Evolutionary conservation across 2,329 filamentous ascomycete genomes (phyloP).

Genomic region (Cordyceps fumosorosea): DNA sequence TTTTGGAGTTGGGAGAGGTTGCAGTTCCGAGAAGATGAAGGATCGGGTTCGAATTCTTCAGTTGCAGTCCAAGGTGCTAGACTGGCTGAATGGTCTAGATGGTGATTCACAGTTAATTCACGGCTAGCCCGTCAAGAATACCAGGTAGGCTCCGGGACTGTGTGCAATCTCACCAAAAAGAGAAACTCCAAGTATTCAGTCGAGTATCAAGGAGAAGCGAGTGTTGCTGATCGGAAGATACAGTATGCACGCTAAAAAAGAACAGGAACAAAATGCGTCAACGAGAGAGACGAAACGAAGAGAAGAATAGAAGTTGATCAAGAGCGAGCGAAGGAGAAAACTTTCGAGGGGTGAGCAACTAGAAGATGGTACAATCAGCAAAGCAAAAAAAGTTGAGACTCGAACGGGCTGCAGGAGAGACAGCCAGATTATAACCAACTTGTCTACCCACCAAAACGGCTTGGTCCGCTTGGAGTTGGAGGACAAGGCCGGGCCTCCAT

Average conservation of each 20-base stretch:
- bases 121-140: background rate
- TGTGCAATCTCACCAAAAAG: constrained; percentile 11
- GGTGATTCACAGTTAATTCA: background rate
- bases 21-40: background rate
- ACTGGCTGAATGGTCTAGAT: background rate
- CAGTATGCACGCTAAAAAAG: constrained; percentile 4
- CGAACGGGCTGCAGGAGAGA: background rate
- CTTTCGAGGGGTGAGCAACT: background rate
- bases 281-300: constrained; percentile 12
- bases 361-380: constrained; percentile 1
- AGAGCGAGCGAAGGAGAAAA: background rate
- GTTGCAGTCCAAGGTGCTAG: background rate
- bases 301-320: background rate
- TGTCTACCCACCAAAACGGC: too few species aligned
- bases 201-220: background rate
- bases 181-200: background rate
- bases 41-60: background rate
- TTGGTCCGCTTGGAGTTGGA: background rate
- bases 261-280: constrained; percentile 3
- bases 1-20: background rate
- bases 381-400: constrained; percentile 13
- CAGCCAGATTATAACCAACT: constrained; percentile 10
- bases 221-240: background rate
- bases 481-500: background rate
- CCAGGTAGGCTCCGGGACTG: background rate